A percentile compares a stretch with the other conserved stretches of the same genome.
Evolutionary conservation across 2,329 filamentous ascomycete genomes (phyloP).

Genomic region (Ophiostoma sp.): DNA sequence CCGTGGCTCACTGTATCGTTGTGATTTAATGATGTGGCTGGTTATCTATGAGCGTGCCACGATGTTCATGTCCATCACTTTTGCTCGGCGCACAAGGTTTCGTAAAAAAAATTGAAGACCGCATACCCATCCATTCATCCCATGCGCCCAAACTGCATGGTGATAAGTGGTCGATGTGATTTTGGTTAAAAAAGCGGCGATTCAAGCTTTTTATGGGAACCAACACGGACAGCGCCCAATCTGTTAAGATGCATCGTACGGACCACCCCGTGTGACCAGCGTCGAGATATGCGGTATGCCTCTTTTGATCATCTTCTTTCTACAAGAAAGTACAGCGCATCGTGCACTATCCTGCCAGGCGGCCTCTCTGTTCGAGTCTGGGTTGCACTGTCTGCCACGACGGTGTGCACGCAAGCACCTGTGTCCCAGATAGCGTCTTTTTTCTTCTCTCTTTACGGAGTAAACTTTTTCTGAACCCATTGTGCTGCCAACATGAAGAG

Average conservation of each 20-base stretch:
- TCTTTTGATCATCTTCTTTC: neutral
- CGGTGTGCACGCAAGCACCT: neutral
- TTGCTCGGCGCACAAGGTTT: neutral
- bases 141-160: constrained; percentile 1
- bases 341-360: neutral
- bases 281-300: neutral
- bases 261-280: neutral
- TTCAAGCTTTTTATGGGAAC: constrained; percentile 1
- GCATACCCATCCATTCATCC: neutral
- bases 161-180: neutral
- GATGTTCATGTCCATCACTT: neutral
- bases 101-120: neutral
- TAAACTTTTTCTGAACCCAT: neutral
- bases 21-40: neutral
- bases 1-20: neutral
- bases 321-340: neutral
- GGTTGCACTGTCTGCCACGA: neutral
- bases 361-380: neutral
- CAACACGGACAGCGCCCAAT: neutral
- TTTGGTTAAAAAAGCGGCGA: neutral
- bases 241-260: neutral
- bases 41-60: neutral
- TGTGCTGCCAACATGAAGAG: neutral
- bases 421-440: neutral
- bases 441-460: no score